Conservation (phyloP, 208 protist genomes). For the Vickermania ingenoplastis region DNA sequence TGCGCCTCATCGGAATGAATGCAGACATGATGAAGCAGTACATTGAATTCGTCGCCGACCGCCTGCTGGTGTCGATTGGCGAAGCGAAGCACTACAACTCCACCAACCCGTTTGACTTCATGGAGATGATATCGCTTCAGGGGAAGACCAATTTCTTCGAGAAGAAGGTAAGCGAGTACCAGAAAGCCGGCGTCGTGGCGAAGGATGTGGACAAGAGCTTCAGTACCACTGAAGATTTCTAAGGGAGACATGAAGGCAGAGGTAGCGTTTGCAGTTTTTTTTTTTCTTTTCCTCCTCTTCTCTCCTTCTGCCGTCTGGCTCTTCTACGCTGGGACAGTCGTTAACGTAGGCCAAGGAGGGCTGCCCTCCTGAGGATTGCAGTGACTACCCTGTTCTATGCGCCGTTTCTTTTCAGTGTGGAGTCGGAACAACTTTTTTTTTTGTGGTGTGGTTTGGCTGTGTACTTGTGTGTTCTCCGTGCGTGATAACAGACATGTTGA, state of each 20-base stretch:
- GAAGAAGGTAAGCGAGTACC: conserved; percentile 98
- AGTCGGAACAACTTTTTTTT: no score
- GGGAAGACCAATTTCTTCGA: conserved; percentile 99
- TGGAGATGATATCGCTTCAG: conserved; percentile 99
- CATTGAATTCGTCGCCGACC: conserved; percentile 99
- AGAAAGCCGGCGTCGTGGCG: conserved; percentile 96
- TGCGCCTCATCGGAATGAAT: conserved; percentile 99
- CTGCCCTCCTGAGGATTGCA: no score
- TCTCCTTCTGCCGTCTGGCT: conserved; percentile 14
- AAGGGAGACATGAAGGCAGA: conserved; percentile 5
- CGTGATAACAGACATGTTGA: no score
- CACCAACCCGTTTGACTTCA: conserved; percentile 99
- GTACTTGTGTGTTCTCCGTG: no score
- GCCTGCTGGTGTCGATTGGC: conserved; percentile 95
- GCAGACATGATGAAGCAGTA: conserved; percentile 96
- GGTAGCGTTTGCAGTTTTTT: background rate
- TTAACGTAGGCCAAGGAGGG: no score
- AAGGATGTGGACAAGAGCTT: conserved; percentile 77
- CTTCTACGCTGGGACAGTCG: conserved; percentile 4
- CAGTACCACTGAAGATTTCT: conserved; percentile 89
- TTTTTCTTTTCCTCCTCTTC: conserved; percentile 3
- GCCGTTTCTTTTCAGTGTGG: no score
- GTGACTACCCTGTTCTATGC: no score
- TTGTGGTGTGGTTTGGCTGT: no score
- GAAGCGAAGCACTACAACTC: conserved; percentile 93